Percentiles rank a stretch among this genome's conserved stretches.
These are phyloP conservation scores for Trichophyton benhamiae DNA, from an alignment of 2,329 filamentous ascomycete genomes.

Conservation along the genomic window DNA sequence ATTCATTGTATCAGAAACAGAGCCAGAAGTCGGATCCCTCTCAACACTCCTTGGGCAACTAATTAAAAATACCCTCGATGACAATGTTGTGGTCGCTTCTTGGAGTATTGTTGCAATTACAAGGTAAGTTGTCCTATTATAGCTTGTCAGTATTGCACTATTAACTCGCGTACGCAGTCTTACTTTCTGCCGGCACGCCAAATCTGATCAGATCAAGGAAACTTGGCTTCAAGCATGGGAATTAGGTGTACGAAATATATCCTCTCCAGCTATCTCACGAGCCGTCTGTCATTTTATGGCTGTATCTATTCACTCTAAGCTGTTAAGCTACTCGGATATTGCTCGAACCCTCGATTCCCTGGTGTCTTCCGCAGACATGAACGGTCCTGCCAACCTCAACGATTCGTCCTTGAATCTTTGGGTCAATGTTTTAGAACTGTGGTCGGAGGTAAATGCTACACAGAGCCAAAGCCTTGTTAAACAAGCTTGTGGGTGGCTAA, in stretches of 20 bases:
- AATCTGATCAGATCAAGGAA: conserved; percentile 29
- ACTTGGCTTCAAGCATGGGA: conserved; percentile 69
- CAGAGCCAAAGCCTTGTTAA: conserved; percentile 55
- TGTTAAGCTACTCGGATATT: conserved; percentile 57
- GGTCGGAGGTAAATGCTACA: conserved; percentile 55
- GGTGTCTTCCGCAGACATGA: conserved; percentile 64
- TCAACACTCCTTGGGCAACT: conserved; percentile 47
- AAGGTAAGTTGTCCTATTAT: conserved; percentile 44
- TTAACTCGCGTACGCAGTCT: conserved; percentile 19
- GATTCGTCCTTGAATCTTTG: conserved; percentile 69
- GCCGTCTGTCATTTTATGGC: conserved; percentile 64
- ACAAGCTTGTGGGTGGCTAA: conserved; percentile 68
- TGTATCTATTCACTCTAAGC: conserved; percentile 49
- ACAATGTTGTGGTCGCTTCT: conserved; percentile 52
- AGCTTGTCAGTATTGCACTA: neutral
- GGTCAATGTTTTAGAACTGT: conserved; percentile 53
- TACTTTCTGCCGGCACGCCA: conserved; percentile 24
- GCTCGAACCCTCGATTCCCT: conserved; percentile 60
- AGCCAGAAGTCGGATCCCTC: conserved; percentile 42
- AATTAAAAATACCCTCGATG: conserved; percentile 51
- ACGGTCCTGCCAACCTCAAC: conserved; percentile 64
- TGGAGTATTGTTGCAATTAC: conserved; percentile 80
- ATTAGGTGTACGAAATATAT: conserved; percentile 56
- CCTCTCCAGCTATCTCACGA: conserved; percentile 58
- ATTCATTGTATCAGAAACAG: conserved; percentile 37